Conservation (phyloP, 2,329 filamentous ascomycete species). For the Trichophaea hybrida region DNA sequence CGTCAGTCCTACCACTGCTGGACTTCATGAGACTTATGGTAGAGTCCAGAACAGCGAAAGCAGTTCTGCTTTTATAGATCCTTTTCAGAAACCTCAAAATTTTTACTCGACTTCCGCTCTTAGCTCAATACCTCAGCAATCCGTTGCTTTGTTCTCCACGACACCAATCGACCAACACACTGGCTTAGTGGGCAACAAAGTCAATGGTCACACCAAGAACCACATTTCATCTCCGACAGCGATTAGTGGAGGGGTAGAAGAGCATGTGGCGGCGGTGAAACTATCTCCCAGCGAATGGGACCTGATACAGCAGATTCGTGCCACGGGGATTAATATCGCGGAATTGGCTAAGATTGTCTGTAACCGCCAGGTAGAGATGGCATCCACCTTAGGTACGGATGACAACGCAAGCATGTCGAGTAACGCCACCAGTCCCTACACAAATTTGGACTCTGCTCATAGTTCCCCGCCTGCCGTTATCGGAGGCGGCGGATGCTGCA, state of each 20-base stretch:
- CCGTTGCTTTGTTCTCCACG: not conserved
- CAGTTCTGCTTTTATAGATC: not conserved
- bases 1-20: not conserved
- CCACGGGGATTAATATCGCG: not conserved
- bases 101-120: not conserved
- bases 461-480: not conserved
- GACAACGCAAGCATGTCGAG: not conserved
- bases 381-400: not conserved
- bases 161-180: not conserved
- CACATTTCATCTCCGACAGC: too few relatives aligned
- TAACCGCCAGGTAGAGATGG: not conserved
- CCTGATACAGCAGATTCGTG: not conserved
- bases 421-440: not conserved
- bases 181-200: not conserved
- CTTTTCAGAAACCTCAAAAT: not conserved
- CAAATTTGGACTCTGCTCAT: not conserved
- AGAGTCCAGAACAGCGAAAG: not conserved
- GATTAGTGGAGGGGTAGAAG: too few relatives aligned
- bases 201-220: not conserved
- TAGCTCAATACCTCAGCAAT: not conserved
- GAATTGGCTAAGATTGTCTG: not conserved
- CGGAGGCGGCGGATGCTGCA: conserved; percentile 2
- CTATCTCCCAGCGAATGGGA: not conserved
- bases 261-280: not conserved
- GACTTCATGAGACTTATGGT: not conserved